phyloP scores from a whole-genome alignment of 208 protist genomes.

The Porcisia hertigi region DNA sequence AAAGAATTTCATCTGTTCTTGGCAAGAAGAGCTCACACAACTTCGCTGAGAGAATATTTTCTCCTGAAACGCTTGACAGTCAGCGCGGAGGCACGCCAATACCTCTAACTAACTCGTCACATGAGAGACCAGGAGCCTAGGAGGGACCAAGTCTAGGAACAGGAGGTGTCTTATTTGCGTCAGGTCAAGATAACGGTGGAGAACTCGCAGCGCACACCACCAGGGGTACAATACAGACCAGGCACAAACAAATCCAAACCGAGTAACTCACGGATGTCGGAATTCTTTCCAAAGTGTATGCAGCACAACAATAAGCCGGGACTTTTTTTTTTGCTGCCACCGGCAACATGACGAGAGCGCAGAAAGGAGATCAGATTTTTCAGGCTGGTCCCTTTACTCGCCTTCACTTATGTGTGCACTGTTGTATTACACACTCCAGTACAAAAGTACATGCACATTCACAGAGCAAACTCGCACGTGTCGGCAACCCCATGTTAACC shows the following conservation, averaged over 20 bases:
- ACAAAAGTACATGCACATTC: neutral
- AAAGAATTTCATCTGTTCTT: neutral
- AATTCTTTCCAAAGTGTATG: neutral
- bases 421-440: neutral
- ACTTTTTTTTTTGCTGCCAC: neutral
- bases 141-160: neutral
- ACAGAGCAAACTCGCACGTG: neutral
- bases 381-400: no score
- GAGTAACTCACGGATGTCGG: neutral
- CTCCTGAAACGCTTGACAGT: neutral
- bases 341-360: neutral
- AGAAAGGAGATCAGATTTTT: neutral
- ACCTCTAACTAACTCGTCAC: neutral
- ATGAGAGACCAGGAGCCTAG: neutral
- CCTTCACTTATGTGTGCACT: no score
- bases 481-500: neutral
- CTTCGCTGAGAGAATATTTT: neutral
- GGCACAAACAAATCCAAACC: neutral
- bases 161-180: neutral
- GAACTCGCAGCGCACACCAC: neutral
- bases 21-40: neutral
- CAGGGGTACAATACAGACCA: neutral
- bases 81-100: neutral
- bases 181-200: neutral
- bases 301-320: neutral